phyloP scores from a whole-genome alignment of 2,329 filamentous ascomycete genomes.

The Neonectria faginata region DNA sequence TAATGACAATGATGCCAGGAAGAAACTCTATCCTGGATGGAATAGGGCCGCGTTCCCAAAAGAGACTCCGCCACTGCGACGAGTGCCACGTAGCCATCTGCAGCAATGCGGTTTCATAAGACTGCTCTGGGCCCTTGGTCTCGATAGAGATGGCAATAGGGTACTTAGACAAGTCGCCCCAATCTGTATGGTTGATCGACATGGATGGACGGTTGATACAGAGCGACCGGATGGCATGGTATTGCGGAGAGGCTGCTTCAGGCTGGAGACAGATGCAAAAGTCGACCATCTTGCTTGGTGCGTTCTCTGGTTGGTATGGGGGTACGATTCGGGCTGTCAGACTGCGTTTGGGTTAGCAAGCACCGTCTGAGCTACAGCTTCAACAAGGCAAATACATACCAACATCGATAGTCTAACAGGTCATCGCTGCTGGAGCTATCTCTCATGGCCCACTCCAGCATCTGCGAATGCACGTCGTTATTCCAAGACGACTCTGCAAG shows the following conservation, averaged over 20 bases:
- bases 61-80: slow-evolving; percentile 13
- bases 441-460: not conserved
- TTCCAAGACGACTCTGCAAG: not conserved
- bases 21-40: slow-evolving; percentile 8
- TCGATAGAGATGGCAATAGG: slow-evolving; percentile 14
- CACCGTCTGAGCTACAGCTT: not conserved
- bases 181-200: slow-evolving; percentile 21
- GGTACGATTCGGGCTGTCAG: slow-evolving; percentile 13
- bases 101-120: slow-evolving; percentile 13
- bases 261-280: slow-evolving; percentile 22
- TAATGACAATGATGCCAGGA: slow-evolving; percentile 14
- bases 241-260: slow-evolving; percentile 1
- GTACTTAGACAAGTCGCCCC: slow-evolving; percentile 17
- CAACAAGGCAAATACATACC: not conserved
- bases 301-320: slow-evolving; percentile 7
- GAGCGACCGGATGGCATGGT: slow-evolving; percentile 4
- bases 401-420: not conserved
- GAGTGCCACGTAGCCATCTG: slow-evolving; percentile 19
- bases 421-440: not conserved
- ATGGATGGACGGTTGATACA: slow-evolving; percentile 10
- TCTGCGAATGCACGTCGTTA: not conserved
- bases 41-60: not conserved
- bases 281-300: slow-evolving; percentile 18
- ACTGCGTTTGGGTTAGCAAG: slow-evolving; percentile 3
- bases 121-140: slow-evolving; percentile 13